phyloP scores from a whole-genome alignment of 2,329 filamentous ascomycete species.

The Fusarium luffae region DNA sequence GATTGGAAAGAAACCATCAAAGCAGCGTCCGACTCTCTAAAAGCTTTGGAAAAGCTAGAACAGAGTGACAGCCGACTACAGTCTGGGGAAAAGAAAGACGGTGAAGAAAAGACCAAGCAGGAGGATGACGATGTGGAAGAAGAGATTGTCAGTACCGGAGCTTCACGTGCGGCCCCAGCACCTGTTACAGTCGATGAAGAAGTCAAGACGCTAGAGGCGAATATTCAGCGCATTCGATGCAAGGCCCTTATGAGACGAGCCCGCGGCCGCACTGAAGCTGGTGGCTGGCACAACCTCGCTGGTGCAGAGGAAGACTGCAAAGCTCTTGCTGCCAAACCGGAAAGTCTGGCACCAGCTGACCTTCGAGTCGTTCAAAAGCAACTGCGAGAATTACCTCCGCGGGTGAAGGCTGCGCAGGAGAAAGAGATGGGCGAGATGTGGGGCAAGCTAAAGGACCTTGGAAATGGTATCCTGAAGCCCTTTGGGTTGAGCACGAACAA shows the following conservation, averaged over 20 bases:
- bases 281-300: conserved; percentile 83
- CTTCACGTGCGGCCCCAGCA: conserved; percentile 60
- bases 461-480: conserved; percentile 90
- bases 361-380: conserved; percentile 74
- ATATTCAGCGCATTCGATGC: conserved; percentile 80
- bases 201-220: conserved; percentile 54
- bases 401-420: conserved; percentile 82
- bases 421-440: conserved; percentile 96
- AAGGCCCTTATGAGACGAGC: conserved; percentile 87
- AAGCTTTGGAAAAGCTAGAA: conserved; percentile 74
- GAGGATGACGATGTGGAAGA: conserved; percentile 63
- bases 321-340: conserved; percentile 64
- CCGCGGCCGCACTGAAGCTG: conserved; percentile 75
- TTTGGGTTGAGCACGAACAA: conserved; percentile 95
- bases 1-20: conserved; percentile 88
- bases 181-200: conserved; percentile 34
- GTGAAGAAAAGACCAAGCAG: conserved; percentile 49
- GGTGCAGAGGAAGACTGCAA: conserved; percentile 86
- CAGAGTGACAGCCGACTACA: conserved; percentile 50
- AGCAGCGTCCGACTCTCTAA: conserved; percentile 77
- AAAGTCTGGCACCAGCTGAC: conserved; percentile 70
- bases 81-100: conserved; percentile 54
- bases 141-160: conserved; percentile 70
- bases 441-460: conserved; percentile 92
- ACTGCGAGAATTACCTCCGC: conserved; percentile 72